phyloP scores from a whole-genome alignment of 2,329 filamentous ascomycete species.

The Ceratocystis papillata region DNA sequence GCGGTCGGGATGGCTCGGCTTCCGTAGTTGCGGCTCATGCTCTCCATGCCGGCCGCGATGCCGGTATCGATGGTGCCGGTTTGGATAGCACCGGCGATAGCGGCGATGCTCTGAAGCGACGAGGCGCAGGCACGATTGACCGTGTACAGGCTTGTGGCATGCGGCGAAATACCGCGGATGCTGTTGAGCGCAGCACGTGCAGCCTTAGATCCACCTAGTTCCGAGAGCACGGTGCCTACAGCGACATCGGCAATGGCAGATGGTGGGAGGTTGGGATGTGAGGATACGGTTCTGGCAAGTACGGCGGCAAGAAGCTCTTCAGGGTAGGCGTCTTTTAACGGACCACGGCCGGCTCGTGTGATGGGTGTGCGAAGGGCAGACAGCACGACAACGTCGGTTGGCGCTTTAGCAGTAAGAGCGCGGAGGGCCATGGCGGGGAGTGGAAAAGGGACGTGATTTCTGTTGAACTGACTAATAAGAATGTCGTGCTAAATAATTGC shows the following conservation, averaged over 20 bases:
- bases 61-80: constrained; percentile 60
- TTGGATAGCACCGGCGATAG: constrained; percentile 64
- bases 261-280: constrained; percentile 62
- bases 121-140: constrained; percentile 80
- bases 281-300: constrained; percentile 41
- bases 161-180: constrained; percentile 53
- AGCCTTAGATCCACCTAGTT: constrained; percentile 82
- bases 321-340: constrained; percentile 85
- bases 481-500: not conserved
- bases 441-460: not conserved
- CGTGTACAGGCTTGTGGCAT: constrained; percentile 66
- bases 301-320: constrained; percentile 79
- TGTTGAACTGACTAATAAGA: not conserved
- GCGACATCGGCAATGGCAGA: constrained; percentile 51
- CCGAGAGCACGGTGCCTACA: constrained; percentile 79
- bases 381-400: constrained; percentile 78
- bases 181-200: constrained; percentile 85
- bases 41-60: constrained; percentile 86
- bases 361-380: constrained; percentile 81
- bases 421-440: constrained; percentile 4
- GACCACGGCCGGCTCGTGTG: constrained; percentile 77
- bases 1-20: constrained; percentile 71
- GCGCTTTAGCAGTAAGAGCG: constrained; percentile 15
- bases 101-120: constrained; percentile 64
- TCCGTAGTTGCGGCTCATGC: constrained; percentile 89